Conservation (phyloP, 1,139 yeast genomes). For the Diutina sp. region DNA sequence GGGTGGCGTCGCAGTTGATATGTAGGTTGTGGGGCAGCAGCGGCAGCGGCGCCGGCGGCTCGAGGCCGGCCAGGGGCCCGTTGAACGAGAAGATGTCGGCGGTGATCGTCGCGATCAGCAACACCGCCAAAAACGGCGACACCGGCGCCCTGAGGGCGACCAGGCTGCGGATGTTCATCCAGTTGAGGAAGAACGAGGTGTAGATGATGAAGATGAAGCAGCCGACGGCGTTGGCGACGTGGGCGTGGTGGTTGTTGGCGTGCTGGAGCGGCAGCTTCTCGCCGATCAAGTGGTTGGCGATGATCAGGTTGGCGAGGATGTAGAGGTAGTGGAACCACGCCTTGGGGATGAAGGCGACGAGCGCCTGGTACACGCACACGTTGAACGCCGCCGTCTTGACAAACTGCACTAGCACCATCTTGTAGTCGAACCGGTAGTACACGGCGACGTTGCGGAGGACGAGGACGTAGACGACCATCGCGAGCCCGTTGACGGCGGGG, state of each 20-base stretch:
- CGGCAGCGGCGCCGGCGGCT: background rate
- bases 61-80: background rate
- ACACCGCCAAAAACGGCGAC: background rate
- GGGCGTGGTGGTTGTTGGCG: background rate
- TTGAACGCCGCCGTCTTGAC: constrained; percentile 2
- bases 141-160: background rate
- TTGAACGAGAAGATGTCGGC: constrained; percentile 1
- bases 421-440: background rate
- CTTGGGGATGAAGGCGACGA: background rate
- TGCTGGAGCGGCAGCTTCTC: background rate
- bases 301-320: background rate
- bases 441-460: constrained; percentile 1
- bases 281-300: constrained; percentile 1
- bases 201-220: background rate
- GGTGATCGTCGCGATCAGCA: background rate
- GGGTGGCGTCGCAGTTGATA: background rate
- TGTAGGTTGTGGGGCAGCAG: background rate
- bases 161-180: background rate
- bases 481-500: background rate
- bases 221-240: background rate
- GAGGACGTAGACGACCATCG: background rate
- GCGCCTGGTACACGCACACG: background rate
- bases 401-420: constrained; percentile 2
- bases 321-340: background rate
- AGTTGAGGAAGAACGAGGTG: background rate